Conservation (phyloP, 208 protist genomes). For the Crithidia acanthocephali region DNA sequence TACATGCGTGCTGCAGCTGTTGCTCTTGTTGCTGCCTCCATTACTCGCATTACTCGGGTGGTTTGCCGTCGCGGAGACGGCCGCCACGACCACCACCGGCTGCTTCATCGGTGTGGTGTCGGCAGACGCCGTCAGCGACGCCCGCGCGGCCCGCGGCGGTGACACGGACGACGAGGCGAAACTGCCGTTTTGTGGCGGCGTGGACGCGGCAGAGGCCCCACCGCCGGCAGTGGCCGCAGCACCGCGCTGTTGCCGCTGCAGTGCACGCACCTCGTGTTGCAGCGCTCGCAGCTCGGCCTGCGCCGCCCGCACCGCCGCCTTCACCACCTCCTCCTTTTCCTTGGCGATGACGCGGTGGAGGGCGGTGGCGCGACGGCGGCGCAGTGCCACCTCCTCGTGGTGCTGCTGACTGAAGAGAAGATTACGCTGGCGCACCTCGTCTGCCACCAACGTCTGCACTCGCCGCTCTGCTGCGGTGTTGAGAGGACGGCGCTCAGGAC, state of each 20-base stretch:
- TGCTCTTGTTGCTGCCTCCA: neutral
- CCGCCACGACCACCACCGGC: neutral
- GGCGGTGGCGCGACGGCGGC: slow-evolving; percentile 23
- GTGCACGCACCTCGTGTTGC: slow-evolving; percentile 27
- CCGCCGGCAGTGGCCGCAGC: neutral
- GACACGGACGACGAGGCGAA: neutral
- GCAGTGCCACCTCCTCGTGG: slow-evolving; percentile 26
- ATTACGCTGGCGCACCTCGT: slow-evolving; percentile 21
- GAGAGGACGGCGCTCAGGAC: neutral
- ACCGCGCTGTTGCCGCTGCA: slow-evolving; percentile 3
- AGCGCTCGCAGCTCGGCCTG: slow-evolving; percentile 22
- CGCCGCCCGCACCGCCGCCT: slow-evolving; percentile 12
- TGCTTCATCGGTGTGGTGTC: neutral
- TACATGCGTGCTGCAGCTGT: neutral
- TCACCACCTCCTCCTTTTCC: slow-evolving; percentile 25
- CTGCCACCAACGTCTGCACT: slow-evolving; percentile 2
- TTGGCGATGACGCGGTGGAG: slow-evolving; percentile 19
- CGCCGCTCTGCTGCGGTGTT: slow-evolving; percentile 3
- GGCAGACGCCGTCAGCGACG: neutral
- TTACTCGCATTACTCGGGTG: too few species aligned
- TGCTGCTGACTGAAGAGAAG: slow-evolving; percentile 21
- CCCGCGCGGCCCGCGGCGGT: neutral
- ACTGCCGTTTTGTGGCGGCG: slow-evolving; percentile 1
- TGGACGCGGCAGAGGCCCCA: neutral
- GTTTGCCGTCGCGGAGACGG: too few species aligned